Evolutionary conservation across 2,329 filamentous ascomycete species (phyloP), one percentile per base, ranked within the genome.

Genomic region (Cladosporium austrohemisphaericum): DNA sequence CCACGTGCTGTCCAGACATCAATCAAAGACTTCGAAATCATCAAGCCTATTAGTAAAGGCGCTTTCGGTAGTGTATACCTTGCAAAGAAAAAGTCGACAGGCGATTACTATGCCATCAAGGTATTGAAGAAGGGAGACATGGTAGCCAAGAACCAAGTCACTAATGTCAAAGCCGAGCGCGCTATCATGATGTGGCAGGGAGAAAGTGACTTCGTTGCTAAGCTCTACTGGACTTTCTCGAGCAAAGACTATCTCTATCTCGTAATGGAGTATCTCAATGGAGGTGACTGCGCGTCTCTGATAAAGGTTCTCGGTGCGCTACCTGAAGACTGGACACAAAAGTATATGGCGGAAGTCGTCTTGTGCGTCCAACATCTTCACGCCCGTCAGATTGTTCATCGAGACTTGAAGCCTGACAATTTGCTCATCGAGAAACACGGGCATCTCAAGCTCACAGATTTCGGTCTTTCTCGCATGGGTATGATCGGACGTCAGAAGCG

Each of bases 121-220:
- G 93, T 97, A 1, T 70, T 98, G 52, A 97, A 97, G 66, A 98
- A 98, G 71, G 91, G 93, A n/a, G 93, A 98, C 74, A 98, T 98
- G 93, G 89, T 98, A 55, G 93, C 93, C 54, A 98, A 98, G 71
- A 98, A 98, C 67, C 93, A 98, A 66, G 91, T 98, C 59, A 95
- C 93, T 58, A 98, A 98, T 64, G 93, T 98, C 63, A 97, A 98
- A 70, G 93, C 94, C 7, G 93, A 98, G 70, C 82, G 93, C 57
- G 94, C 94, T 18, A 98, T 98, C 65, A 97, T 98, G 93, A 98
- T 98, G 93, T 97, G 93, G 88, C 93, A 98, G 71, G 93, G 93
- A 18, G 90, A 97, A 68, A 98, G 94, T 67, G 93, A 98, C 52
- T 98, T 98, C 66, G 93, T 98, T 51, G 93, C 93, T 20, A 98